Percentiles rank a stretch among this genome's conserved stretches.
Evolutionary conservation across 345 rosid species (phyloP).

Genomic region (Fremontodendron californicum): DNA sequence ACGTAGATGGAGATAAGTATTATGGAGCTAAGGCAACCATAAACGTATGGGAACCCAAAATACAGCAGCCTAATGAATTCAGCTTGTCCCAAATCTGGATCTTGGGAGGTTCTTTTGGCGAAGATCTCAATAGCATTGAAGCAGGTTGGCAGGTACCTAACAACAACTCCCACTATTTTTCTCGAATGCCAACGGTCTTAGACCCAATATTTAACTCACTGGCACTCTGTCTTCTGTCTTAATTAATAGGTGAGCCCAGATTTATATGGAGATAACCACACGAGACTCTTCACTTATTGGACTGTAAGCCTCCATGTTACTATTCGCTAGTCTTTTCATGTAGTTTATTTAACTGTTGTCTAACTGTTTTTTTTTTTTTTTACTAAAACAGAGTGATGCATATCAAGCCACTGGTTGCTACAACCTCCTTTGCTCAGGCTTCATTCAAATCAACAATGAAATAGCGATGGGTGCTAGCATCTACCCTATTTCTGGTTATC

Average conservation of each 20-base stretch:
- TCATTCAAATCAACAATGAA: constrained; percentile 68
- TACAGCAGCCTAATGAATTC: constrained; percentile 59
- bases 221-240: not conserved
- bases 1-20: constrained; percentile 61
- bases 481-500: constrained; percentile 46
- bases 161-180: not conserved
- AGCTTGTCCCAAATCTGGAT: constrained; percentile 77
- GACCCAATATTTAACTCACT: not conserved
- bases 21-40: constrained; percentile 69
- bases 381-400: constrained; percentile 73
- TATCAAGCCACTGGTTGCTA: constrained; percentile 84
- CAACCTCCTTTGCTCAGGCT: constrained; percentile 71
- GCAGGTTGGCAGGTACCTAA: constrained; percentile 73
- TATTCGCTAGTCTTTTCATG: not conserved
- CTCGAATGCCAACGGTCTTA: not conserved
- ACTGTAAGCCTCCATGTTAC: constrained; percentile 41
- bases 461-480: constrained; percentile 82
- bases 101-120: constrained; percentile 65
- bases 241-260: constrained; percentile 64
- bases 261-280: constrained; percentile 68
- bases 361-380: not conserved
- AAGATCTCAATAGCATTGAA: constrained; percentile 73
- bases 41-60: constrained; percentile 74
- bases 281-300: constrained; percentile 78
- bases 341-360: not conserved